These are phyloP conservation scores for Scheffersomyces stambukii DNA, from an alignment of 1,139 yeast species.

Conservation along the genomic window DNA sequence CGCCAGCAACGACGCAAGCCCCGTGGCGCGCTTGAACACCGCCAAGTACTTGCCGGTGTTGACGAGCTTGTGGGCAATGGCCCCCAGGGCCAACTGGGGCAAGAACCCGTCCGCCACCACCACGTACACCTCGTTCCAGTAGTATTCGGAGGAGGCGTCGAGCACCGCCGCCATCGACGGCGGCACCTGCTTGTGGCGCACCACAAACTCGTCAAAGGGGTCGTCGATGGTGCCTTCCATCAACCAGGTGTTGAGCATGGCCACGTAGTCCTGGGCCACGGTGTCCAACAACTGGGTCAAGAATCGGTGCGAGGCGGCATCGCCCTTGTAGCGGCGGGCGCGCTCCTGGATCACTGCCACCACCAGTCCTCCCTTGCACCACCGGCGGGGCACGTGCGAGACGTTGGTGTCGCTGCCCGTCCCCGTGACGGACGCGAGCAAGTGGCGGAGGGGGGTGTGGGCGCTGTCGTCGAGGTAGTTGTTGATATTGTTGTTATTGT, in stretches of 20 bases:
- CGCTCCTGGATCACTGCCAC: slow-evolving; percentile 59
- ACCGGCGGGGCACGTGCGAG: slow-evolving; percentile 29
- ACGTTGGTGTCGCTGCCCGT: slow-evolving; percentile 16
- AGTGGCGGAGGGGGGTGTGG: no score
- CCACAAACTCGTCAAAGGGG: slow-evolving; percentile 78
- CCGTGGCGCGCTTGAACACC: slow-evolving; percentile 59
- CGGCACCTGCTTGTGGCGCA: slow-evolving; percentile 43
- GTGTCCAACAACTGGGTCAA: slow-evolving; percentile 49
- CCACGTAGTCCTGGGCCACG: slow-evolving; percentile 62
- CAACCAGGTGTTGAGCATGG: slow-evolving; percentile 76
- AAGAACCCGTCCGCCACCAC: slow-evolving; percentile 75
- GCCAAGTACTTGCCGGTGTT: slow-evolving; percentile 84
- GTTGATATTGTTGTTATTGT: background rate
- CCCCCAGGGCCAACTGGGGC: slow-evolving; percentile 54
- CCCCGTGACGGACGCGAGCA: no score
- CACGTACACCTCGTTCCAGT: slow-evolving; percentile 84
- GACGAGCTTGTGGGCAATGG: slow-evolving; percentile 60
- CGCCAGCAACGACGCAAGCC: slow-evolving; percentile 30
- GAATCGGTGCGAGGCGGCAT: slow-evolving; percentile 50
- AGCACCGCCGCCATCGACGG: slow-evolving; percentile 29
- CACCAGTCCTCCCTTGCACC: slow-evolving; percentile 68
- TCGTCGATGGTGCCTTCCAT: slow-evolving; percentile 71
- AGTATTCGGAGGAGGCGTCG: slow-evolving; percentile 59
- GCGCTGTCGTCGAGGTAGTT: no score
- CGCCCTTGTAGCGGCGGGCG: slow-evolving; percentile 62